A percentile compares a stretch with the other conserved stretches of the same genome.
Conservation (phyloP, 495 filamentous ascomycete species). For the Annulohypoxylon moriforme region DNA sequence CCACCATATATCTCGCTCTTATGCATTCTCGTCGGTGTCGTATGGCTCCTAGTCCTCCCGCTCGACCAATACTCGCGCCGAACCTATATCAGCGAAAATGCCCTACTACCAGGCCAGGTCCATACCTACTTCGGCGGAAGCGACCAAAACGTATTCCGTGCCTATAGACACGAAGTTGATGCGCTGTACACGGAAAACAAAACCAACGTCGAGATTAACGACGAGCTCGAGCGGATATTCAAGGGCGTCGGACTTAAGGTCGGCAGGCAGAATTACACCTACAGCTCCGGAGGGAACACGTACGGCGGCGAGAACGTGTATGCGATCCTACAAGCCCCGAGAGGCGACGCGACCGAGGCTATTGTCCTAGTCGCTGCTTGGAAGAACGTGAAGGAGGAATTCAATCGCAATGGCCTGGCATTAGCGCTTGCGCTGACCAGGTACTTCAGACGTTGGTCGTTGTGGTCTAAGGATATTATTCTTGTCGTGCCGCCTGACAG, state of each 20-base stretch:
- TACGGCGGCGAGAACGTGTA: constrained; percentile 92
- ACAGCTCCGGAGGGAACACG: constrained; percentile 79
- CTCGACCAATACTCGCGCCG: constrained; percentile 89
- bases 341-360: constrained; percentile 97
- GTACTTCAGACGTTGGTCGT: constrained; percentile 96
- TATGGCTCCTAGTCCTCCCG: constrained; percentile 93
- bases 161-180: constrained; percentile 87
- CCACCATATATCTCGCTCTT: constrained; percentile 86
- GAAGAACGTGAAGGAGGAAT: constrained; percentile 80
- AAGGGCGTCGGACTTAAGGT: constrained; percentile 83
- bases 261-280: constrained; percentile 79
- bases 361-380: constrained; percentile 91
- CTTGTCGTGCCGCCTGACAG: constrained; percentile 90
- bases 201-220: constrained; percentile 66
- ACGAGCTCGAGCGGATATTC: constrained; percentile 79
- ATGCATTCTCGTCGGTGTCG: constrained; percentile 88
- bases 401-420: constrained; percentile 88
- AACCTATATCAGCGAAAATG: constrained; percentile 98
- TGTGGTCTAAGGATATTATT: constrained; percentile 99
- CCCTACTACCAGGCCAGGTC: constrained; percentile 93
- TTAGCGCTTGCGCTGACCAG: constrained; percentile 86
- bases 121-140: constrained; percentile 97
- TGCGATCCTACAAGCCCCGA: constrained; percentile 91
- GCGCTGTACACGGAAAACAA: constrained; percentile 61
- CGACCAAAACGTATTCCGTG: constrained; percentile 94